Evolutionary conservation across 208 protist genomes (phyloP).

Genomic region (Histomonas meleagridis): DNA sequence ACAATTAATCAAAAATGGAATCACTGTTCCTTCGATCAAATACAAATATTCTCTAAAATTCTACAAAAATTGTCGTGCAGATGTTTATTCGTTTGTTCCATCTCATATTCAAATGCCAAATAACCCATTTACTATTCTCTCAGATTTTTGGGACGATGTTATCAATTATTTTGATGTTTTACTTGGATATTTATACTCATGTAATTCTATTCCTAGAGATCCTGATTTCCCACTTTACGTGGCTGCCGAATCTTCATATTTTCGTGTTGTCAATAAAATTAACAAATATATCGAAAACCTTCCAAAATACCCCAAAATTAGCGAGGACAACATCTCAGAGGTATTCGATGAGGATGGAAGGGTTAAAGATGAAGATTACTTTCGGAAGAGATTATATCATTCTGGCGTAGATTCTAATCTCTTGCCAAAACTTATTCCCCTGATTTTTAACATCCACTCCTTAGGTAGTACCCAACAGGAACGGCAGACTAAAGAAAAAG

Average conservation of each 20-base stretch:
- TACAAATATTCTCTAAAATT: background rate
- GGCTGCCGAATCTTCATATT: background rate
- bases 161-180: background rate
- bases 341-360: background rate
- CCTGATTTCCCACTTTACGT: background rate
- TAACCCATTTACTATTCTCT: background rate
- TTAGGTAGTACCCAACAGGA: background rate
- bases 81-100: background rate
- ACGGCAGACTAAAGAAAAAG: background rate
- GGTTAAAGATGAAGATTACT: background rate
- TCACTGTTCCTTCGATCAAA: background rate
- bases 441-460: background rate
- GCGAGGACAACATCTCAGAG: background rate
- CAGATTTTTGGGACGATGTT: background rate
- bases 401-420: background rate
- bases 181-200: background rate
- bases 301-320: background rate
- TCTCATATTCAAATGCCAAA: background rate
- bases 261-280: background rate
- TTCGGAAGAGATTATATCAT: background rate
- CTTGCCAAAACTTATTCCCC: background rate
- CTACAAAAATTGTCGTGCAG: background rate
- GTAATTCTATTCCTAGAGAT: conserved; percentile 15
- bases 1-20: background rate
- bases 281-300: background rate